Evolutionary conservation across 2,329 filamentous ascomycete species (phyloP), one percentile per base, ranked within the genome.

Genomic region (Colletotrichum melonis): DNA sequence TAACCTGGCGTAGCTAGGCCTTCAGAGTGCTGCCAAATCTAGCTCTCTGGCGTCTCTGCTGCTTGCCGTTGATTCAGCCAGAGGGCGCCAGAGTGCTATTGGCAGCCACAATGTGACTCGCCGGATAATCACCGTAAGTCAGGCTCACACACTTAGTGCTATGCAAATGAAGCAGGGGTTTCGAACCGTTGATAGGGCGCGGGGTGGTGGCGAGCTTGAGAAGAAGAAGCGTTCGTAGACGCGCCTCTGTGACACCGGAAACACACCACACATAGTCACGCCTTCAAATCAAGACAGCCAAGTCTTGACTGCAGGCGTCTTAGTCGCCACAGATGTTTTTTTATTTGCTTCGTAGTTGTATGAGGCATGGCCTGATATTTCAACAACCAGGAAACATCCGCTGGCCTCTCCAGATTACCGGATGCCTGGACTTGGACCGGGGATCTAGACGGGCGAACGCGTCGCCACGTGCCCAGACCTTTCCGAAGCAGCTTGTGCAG

Each of bases 341-440:
- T 38, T 1, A 1, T 49, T 49, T 49, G 42, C 42, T 49, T 49
- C 42, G 60, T 57, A 28, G 55, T 60, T 71, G 56, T 57, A 49
- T 38, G 35, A 60, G 59, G 35, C 56, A 46, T 73, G 71, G 67
- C 24, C 67, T 63, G 67, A 71, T 73, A 62, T 71, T 62, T 62
- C 67, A 42, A 65, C 42, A 19, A 46, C 24, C 38, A 38, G 60
- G 56, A 66, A 62, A 30, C 56, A 57, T 24, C 67, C 35, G 71
- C 28, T 57, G 55, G 28, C 32, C 35, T 63, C 22, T 71, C 67
- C 67, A 71, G 56, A 54, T 62, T 71, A 60, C 60, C 32, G 71
- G 71, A 55, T 66, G 22, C 28, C 28, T 62, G 38, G 22, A 60
- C 62, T n/a, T 65, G 49, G 11, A 42, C 26, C 42, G 16, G 42